Evolutionary conservation across 495 filamentous ascomycete genomes (phyloP), one percentile per base, ranked within the genome.

Genomic region (Daldinia vernicosa): DNA sequence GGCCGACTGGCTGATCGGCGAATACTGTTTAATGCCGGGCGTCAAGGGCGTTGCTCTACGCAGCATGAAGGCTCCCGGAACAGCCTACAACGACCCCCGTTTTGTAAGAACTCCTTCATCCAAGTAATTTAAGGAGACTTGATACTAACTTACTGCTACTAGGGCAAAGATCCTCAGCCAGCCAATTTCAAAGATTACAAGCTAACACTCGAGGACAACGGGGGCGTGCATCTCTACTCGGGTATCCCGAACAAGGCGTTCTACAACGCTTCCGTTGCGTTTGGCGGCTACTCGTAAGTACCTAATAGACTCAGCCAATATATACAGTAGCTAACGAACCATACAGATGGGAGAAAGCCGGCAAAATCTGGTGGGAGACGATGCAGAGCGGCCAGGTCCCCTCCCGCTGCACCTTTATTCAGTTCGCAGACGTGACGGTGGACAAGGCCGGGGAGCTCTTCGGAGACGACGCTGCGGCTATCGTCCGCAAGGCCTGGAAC

Each of bases 221-320:
- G 84, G 8, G 84, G 84, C 30, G 85, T 87, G 11, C 85, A 87
- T 72, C 69, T 82, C 37, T 84, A 81, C 75, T 87, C 84, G 33
- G 85, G 84, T 9, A 85, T 87, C 67, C 85, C 84, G 12, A 86
- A 87, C 76, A 76, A 78, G 51, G 85, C 84, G 11, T 87, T 87
- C 70, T 84, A 84, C 61, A 76, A 83, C 14, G 77, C 74, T 15
- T 67, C 83, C 8, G 74, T 77, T 11, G 79, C 74, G 22, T 79
- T 85, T 61, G 84, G 84, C 55, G 85, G 83, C 17, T 80, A 82
- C 71, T 78, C 77, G 71, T 77, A 66, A 75, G 75, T 77, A 17
- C 5, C 6, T 35, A 2, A 8, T 30, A 17, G 0, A 30, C 45
- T 8, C 17, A 17, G 6, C 53, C 26, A 37, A 14, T 4, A 8